phyloP scores from a whole-genome alignment of 306 rosid genomes.

The Morella rubra region DNA sequence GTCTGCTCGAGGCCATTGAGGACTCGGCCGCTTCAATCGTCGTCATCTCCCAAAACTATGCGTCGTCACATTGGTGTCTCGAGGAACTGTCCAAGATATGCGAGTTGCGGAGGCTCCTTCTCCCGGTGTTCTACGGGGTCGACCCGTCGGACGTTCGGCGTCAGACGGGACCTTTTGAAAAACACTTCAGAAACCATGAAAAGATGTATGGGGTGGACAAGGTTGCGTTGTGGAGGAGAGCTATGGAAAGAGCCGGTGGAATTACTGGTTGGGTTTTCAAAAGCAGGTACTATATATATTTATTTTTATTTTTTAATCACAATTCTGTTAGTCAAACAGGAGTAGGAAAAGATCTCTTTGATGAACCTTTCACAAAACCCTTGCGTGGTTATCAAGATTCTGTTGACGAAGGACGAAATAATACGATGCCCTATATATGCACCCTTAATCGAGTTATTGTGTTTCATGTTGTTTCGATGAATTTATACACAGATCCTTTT shows the following conservation, averaged over 20 bases:
- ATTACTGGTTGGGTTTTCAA: neutral
- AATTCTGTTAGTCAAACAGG: no score
- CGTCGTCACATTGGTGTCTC: slow-evolving; percentile 42
- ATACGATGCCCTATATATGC: no score
- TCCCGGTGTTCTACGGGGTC: slow-evolving; percentile 41
- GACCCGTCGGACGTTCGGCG: slow-evolving; percentile 30
- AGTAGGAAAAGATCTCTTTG: no score
- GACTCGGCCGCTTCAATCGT: slow-evolving; percentile 44
- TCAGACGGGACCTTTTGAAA: slow-evolving; percentile 21
- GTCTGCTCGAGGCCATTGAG: slow-evolving; percentile 23
- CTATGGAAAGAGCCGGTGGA: slow-evolving; percentile 25
- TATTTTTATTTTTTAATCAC: no score
- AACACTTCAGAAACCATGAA: neutral
- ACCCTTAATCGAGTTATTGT: no score
- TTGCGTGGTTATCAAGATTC: no score
- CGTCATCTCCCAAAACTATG: slow-evolving; percentile 33
- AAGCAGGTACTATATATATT: neutral
- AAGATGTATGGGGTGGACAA: neutral
- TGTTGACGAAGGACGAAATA: no score
- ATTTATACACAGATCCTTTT: no score
- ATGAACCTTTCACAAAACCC: no score
- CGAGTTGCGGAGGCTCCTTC: slow-evolving; percentile 12
- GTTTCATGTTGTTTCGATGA: neutral
- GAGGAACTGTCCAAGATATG: slow-evolving; percentile 38
- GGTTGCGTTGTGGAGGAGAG: slow-evolving; percentile 26